Percentiles rank a stretch among this genome's conserved stretches.
Conservation (phyloP, 2,329 filamentous ascomycete species). For the Tricladium varicosporioides region DNA sequence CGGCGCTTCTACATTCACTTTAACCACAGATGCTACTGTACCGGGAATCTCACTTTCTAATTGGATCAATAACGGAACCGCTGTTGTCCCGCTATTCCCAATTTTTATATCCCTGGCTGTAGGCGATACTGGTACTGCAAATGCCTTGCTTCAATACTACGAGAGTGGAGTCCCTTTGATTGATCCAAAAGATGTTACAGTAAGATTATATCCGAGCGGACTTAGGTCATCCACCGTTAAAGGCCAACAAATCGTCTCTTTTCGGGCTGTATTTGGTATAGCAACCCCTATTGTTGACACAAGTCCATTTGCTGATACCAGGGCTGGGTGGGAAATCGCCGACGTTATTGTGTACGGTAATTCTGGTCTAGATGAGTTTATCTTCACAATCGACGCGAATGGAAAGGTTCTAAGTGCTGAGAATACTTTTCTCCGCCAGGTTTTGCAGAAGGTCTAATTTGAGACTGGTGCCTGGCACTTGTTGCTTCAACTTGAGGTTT, state of each 20-base stretch:
- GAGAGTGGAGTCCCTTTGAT: neutral
- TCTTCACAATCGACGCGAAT: neutral
- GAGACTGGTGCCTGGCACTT: no score
- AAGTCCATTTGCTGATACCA: neutral
- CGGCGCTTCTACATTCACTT: neutral
- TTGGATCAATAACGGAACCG: no score
- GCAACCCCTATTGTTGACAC: neutral
- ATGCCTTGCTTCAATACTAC: neutral
- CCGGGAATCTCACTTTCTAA: no score
- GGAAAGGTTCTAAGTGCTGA: neutral
- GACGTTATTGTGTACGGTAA: neutral
- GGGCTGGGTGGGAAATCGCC: neutral
- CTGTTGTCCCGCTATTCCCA: no score
- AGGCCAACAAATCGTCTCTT: neutral
- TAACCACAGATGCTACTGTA: neutral
- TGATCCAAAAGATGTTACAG: neutral
- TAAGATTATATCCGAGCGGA: neutral
- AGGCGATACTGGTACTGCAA: neutral
- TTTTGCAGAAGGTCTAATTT: no score
- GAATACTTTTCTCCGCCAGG: neutral
- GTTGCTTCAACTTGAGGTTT: no score
- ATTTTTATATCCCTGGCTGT: no score
- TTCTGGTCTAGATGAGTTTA: neutral
- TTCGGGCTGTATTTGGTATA: neutral
- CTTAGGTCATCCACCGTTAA: neutral